Base-by-base conservation (phyloP, 2,329 filamentous ascomycete species). In the Diaporthe sp. region DNA sequence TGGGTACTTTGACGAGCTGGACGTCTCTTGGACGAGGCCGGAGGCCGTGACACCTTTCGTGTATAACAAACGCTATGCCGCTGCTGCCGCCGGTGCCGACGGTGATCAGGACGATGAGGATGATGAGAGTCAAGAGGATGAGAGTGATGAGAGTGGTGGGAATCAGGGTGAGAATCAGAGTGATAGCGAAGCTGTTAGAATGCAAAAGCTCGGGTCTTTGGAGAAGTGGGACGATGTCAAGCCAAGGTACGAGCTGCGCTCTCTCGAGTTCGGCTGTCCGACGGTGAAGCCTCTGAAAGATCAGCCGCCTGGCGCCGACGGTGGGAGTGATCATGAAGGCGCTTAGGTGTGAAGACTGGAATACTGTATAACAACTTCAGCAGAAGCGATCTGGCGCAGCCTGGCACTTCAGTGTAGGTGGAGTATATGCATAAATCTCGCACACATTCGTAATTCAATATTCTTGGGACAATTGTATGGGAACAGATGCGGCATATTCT, bases 21-120 rank as follows among this genome's bases (percentile, higher is more conserved):
- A 58, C n/a, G 28, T 71, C 38, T 71, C 68, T 19, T 71, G 68
- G 68, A 60, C 54, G 28, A 71, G 45, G 42, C 68, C 40, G 15
- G 12, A n/a, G 13, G 3, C 52, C 17, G n/a, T 45, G 52, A 28
- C 47, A 54, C 54, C 68, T 5, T 55, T 70, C 19, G 28, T 33
- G n/a, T 70, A 70, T 33, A 35, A 58, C 40, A 7, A 3, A 4
- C 6, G 22, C 28, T 38, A 50, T 30, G 54, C 68, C 40, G 40
- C 13, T 38, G 42, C 40, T 22, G 68, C 54, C 22, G 40, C 15
- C 25, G 25, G 15, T 25, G 28, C 6, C 28, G 25, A 1, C 8
- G 61, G 22, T n/a, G 38, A 45, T 5, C 25, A n/a, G 10, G 50
- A 33, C 9, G 52, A 22, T 4, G 52, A 22, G 13, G n/a, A 2